phyloP scores from a whole-genome alignment of 352 stramenopile genomes.

The Phytophthora boehmeriae region DNA sequence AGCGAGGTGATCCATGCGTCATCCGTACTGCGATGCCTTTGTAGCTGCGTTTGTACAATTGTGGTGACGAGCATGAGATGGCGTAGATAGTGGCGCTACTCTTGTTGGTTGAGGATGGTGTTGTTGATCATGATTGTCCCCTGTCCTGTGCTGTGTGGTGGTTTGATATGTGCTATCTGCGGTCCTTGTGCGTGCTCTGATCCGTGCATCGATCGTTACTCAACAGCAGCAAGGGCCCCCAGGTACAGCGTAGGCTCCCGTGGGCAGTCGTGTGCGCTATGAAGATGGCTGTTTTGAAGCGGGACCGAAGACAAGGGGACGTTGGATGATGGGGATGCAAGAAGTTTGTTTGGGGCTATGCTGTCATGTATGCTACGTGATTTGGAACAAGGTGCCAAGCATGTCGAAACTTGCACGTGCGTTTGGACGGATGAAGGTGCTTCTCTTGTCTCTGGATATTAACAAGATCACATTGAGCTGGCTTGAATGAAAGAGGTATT shows the following conservation, averaged over 20 bases:
- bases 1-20: conserved; percentile 5
- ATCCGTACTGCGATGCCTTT: conserved; percentile 12
- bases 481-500: conserved; percentile 3
- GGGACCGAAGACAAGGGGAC: background rate
- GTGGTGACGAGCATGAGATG: conserved; percentile 28
- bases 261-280: background rate
- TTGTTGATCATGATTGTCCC: conserved; percentile 47
- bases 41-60: conserved; percentile 1
- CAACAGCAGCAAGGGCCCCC: conserved; percentile 70
- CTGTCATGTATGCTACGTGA: background rate
- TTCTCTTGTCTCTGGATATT: conserved; percentile 29
- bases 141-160: conserved; percentile 30
- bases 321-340: background rate
- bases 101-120: conserved; percentile 37
- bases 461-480: conserved; percentile 12
- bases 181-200: conserved; percentile 37
- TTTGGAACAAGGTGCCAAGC: background rate
- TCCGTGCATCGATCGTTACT: conserved; percentile 26
- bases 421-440: conserved; percentile 8
- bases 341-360: background rate
- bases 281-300: background rate
- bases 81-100: conserved; percentile 38
- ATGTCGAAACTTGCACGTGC: conserved; percentile 2
- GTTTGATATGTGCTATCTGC: conserved; percentile 18
- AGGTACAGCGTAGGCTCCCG: conserved; percentile 49